Evolutionary conservation across 305 asterid species (phyloP), one percentile per base, ranked within the genome.

Genomic region (Rubia peregrina): DNA sequence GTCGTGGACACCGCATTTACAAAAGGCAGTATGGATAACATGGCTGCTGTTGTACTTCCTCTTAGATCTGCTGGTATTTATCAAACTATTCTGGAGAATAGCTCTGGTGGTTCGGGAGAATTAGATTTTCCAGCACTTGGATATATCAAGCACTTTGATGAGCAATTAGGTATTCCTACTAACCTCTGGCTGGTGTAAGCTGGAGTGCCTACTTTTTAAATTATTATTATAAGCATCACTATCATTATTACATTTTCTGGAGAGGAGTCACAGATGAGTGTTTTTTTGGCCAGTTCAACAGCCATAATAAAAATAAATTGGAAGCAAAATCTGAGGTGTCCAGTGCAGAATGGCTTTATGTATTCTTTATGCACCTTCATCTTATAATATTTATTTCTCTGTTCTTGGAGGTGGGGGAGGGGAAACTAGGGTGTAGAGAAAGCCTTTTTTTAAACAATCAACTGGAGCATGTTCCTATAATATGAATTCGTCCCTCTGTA

Each of bases 1-100:
- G 84, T 91, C 44, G 96, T 94, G 33, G 83, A 89, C 75, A 74
- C 90, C 78, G 97, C 98, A 36, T 81, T 88, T 79, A 85, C 84
- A 79, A 87, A 83, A 77, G 99, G 99, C 67, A 94, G 96, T 74
- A 84, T 70, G 73, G 98, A 94, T 86, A 94, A 94, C 85, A 65
- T 94, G 89, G 99, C 99, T 53, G 95, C 95, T 76, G 69, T 85
- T 69, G 73, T 84, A 74, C 82, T 91, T 78, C 96, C 97, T 69
- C 74, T 87, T 59, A 80, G 83, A 71, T 78, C 79, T 61, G 56
- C 71, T 44, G 86, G 72, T 74, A 80, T 81, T 56, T 72, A 57
- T 72, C 83, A 79, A 72, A 64, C 82, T 69, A 77, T 67, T 56
- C 66, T 40, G 46, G 76, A 72, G 75, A 85, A 74, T 73, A 70